Percentiles rank a stretch among this genome's conserved stretches.
Evolutionary conservation across 116 monocot genomes (phyloP).

Genomic region (Zostera marina): DNA sequence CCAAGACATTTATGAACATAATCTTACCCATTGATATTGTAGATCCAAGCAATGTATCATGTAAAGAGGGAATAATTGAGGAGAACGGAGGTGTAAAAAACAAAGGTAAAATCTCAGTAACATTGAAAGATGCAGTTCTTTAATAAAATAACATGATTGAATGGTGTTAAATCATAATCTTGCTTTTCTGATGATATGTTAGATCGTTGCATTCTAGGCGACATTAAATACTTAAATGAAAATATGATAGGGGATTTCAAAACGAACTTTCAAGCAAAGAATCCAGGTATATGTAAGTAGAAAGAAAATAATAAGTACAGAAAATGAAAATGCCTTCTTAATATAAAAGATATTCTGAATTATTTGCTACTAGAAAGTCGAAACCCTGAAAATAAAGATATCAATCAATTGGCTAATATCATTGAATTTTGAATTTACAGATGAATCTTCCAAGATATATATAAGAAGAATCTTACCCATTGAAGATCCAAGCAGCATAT

Average conservation of each 20-base stretch:
- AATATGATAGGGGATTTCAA: not conserved
- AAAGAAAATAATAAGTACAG: not conserved
- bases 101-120: constrained; percentile 1
- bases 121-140: not conserved
- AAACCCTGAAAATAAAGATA: not conserved
- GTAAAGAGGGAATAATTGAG: not conserved
- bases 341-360: not conserved
- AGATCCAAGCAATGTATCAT: not conserved
- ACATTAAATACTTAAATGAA: constrained; percentile 1
- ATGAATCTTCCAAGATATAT: not conserved
- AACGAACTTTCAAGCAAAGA: not conserved
- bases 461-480: not conserved
- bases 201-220: too few species aligned
- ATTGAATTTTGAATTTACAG: not conserved
- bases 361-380: not conserved
- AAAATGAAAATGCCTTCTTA: not conserved
- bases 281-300: not conserved
- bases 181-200: too few species aligned
- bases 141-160: too few species aligned
- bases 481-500: not conserved
- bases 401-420: not conserved
- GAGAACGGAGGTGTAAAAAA: not conserved
- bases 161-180: too few species aligned
- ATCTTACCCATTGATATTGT: not conserved
- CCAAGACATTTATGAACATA: not conserved